Evolutionary conservation across 768 basidiomycete species (phyloP), one percentile per base, ranked within the genome.

Genomic region (Suillus hirtellus): DNA sequence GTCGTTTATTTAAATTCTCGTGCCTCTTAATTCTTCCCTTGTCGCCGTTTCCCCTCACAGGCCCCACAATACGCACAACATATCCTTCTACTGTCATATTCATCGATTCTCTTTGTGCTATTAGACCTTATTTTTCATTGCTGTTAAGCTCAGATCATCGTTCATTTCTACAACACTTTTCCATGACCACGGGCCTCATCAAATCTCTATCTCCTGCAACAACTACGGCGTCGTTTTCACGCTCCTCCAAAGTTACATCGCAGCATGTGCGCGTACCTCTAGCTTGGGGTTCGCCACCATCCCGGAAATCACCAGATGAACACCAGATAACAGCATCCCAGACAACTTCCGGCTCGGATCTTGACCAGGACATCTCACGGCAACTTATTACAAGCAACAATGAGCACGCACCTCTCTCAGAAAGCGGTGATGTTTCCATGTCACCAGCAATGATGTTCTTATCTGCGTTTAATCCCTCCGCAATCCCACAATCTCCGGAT

Each of bases 401-500:
- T 19, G 52, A 53, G 31, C 52, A n/a, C 2, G 0, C 52, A 31
- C 40, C 47, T 1, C 59, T 63, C 38, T 53, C 71, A 54, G 73
- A 60, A 31, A 9, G 66, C 8, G 63, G 60, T 19, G 70, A 67
- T 1, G 15, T 60, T 21, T 53, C 74, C 17, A 67, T 79, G 17
- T 93, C 91, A 1, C 89, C 90, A 1, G 90, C 92, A 0, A 90
- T 90, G 0, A 80, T 86, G 74, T 94, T 93, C 67, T 79, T 93
- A 37, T 84, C 90, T 15, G 79, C 85, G 12, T 89, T 90, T 75
- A 82, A 79, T 24, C 80, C 83, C 2, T 70, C 80, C 0, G 65
- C 69, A 1, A 62, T 75, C 3, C 65, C 77, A 1, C 72, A 72
- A 6, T 74, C 80, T 7, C 84, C 85, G 6, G 90, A 93, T 67